A percentile compares a stretch with the other conserved stretches of the same genome.
Conservation (phyloP, 805 yeast species). For the Debaryomyces castellii region DNA sequence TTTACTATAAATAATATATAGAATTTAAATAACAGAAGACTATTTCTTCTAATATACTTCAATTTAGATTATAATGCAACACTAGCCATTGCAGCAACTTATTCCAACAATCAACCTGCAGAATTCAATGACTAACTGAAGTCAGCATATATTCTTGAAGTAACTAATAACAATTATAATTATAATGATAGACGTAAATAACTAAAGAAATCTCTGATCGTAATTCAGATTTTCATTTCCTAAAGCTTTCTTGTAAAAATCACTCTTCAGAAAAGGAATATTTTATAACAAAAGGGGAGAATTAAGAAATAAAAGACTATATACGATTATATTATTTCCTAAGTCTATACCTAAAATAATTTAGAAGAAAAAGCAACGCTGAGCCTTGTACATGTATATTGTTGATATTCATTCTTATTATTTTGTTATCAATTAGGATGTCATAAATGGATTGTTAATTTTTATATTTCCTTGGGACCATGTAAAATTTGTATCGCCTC, state of each 20-base stretch:
- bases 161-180: neutral
- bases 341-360: constrained; percentile 8
- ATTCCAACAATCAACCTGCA: too few relatives aligned
- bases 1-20: too few relatives aligned
- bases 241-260: neutral
- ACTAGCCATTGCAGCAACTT: too few relatives aligned
- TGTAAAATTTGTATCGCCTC: neutral
- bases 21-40: too few relatives aligned
- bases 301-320: constrained; percentile 4
- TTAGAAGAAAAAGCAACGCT: constrained; percentile 1
- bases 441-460: neutral
- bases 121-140: too few relatives aligned
- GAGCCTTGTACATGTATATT: neutral
- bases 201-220: neutral
- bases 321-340: constrained; percentile 6
- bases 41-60: too few relatives aligned
- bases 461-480: neutral
- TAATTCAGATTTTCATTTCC: neutral
- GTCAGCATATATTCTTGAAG: too few relatives aligned
- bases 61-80: too few relatives aligned
- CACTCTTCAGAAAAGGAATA: neutral
- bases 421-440: neutral
- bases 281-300: neutral
- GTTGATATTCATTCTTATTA: neutral
- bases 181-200: constrained; percentile 1